Conservation (phyloP, 2,329 filamentous ascomycete genomes). For the Fusarium sp. region DNA sequence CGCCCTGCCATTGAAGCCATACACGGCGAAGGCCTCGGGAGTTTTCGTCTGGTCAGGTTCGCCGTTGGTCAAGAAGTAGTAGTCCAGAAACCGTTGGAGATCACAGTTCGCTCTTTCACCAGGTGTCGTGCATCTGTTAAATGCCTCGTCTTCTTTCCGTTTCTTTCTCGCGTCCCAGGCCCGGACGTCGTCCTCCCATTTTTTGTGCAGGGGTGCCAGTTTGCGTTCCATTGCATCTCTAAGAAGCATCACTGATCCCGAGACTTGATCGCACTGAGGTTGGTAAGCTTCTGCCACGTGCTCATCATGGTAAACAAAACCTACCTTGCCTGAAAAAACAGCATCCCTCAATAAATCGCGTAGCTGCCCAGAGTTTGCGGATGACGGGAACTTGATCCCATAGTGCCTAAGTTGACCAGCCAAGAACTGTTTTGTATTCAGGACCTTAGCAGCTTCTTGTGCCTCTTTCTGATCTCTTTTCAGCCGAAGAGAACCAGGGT, state of each 20-base stretch:
- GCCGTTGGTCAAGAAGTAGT: constrained; percentile 25
- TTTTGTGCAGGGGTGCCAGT: constrained; percentile 2
- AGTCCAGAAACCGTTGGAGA: constrained; percentile 1
- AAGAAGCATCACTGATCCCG: not conserved
- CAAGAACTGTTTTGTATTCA: not conserved
- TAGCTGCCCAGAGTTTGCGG: not conserved
- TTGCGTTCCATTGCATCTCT: constrained; percentile 15
- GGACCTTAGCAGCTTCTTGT: not conserved
- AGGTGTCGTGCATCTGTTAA: constrained; percentile 6
- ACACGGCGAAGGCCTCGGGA: not conserved
- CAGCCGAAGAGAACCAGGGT: not conserved
- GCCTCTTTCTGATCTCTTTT: not conserved
- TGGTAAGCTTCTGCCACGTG: not conserved
- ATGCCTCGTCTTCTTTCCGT: constrained; percentile 1
- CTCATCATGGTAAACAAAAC: not conserved
- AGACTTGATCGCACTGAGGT: not conserved
- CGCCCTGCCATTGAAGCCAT: not conserved
- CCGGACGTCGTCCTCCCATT: not conserved
- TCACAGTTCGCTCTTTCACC: not conserved
- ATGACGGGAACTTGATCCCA: not conserved
- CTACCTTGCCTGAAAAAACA: not conserved
- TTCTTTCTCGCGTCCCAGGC: not conserved
- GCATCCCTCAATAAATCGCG: not conserved
- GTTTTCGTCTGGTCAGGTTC: constrained; percentile 7
- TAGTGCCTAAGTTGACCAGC: constrained; percentile 2